Percentiles rank a stretch among this genome's conserved stretches.
Evolutionary conservation across 2,329 filamentous ascomycete genomes (phyloP).

Genomic region (Orbilia oligospora): DNA sequence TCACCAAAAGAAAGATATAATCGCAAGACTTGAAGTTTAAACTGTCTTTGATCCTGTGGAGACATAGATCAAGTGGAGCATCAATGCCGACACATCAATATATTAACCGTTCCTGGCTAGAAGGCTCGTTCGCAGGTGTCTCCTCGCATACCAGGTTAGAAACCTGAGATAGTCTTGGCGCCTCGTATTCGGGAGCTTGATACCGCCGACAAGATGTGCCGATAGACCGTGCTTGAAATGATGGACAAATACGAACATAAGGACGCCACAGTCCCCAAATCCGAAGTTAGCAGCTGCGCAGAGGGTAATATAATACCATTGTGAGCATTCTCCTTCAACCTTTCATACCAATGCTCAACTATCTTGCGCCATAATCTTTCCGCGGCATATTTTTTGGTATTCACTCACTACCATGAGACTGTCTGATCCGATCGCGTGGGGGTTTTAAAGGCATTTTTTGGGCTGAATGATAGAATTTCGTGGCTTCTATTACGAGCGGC

Average conservation of each 20-base stretch:
- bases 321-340: neutral
- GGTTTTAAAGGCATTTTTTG: slow-evolving; percentile 6
- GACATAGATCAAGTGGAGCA: neutral
- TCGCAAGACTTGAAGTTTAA: neutral
- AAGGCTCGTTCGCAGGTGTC: slow-evolving; percentile 4
- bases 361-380: slow-evolving; percentile 19
- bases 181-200: slow-evolving; percentile 54
- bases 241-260: slow-evolving; percentile 48
- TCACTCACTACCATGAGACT: slow-evolving; percentile 17
- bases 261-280: slow-evolving; percentile 30
- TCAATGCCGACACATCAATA: neutral
- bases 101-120: slow-evolving; percentile 27
- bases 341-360: neutral
- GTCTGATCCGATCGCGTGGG: slow-evolving; percentile 34
- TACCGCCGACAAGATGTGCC: slow-evolving; percentile 32
- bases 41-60: neutral
- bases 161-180: slow-evolving; percentile 36
- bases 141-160: slow-evolving; percentile 20
- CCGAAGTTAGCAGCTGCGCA: no score
- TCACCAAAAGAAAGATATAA: neutral
- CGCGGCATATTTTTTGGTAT: slow-evolving; percentile 11
- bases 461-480: no score
- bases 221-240: slow-evolving; percentile 25
- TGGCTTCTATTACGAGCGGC: neutral
- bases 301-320: slow-evolving; percentile 15